phyloP scores from a whole-genome alignment of 164 flowering plant species.

The Vitis cinerea region DNA sequence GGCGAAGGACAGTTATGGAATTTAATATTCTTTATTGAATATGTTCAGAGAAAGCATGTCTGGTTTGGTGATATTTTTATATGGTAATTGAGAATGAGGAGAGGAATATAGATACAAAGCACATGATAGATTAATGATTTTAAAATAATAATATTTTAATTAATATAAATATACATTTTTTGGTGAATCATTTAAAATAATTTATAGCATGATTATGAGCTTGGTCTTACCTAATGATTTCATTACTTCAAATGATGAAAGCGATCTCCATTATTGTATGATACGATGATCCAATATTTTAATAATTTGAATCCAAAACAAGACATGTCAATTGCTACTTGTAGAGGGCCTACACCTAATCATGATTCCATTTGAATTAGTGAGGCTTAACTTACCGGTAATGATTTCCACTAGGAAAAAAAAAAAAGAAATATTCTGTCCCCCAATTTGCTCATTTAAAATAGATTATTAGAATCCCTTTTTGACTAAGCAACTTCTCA shows the following conservation, averaged over 20 bases:
- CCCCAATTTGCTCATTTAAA: too few species aligned
- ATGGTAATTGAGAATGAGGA: constrained; percentile 6
- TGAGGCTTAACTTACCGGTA: not conserved
- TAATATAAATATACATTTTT: not conserved
- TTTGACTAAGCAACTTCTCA: too few species aligned
- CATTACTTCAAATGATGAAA: constrained; percentile 10
- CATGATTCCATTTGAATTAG: not conserved
- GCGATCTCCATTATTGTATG: not conserved
- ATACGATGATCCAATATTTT: constrained; percentile 5
- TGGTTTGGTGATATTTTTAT: not conserved
- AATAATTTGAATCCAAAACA: not conserved
- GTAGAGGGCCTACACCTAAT: not conserved
- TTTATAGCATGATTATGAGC: not conserved
- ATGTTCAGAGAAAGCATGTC: too few species aligned
- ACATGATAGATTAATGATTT: constrained; percentile 17
- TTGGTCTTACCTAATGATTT: constrained; percentile 16
- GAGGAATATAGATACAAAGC: constrained; percentile 5
- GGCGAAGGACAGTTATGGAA: constrained; percentile 11
- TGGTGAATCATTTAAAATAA: not conserved
- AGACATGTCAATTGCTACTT: not conserved
- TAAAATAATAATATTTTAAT: not conserved
- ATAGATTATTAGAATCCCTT: too few species aligned
- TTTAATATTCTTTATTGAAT: not conserved
- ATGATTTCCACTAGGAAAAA: not conserved
- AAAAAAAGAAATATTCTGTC: too few species aligned